phyloP scores from a whole-genome alignment of 2,329 filamentous ascomycete species.

The Fusarium temperatum region DNA sequence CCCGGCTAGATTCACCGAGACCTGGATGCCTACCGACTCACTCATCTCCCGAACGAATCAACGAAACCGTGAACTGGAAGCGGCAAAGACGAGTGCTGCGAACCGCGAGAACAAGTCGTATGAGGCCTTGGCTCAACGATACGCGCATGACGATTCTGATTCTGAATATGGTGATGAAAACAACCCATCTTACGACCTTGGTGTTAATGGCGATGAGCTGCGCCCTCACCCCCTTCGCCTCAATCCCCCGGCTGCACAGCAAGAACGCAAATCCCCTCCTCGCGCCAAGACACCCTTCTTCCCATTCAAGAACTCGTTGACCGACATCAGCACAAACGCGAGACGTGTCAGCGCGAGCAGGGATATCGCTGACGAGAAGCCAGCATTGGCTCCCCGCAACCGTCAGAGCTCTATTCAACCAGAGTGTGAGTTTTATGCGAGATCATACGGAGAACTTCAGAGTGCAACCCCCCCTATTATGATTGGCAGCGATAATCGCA shows the following conservation, averaged over 20 bases:
- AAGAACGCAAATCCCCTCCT: slow-evolving; percentile 19
- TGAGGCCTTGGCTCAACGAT: slow-evolving; percentile 56
- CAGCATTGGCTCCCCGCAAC: slow-evolving; percentile 38
- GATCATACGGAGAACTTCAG: slow-evolving; percentile 68
- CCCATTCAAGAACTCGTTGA: slow-evolving; percentile 47
- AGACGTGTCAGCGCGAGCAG: slow-evolving; percentile 54
- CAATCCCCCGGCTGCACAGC: slow-evolving; percentile 52
- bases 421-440: slow-evolving; percentile 60
- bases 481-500: slow-evolving; percentile 59
- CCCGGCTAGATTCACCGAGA: slow-evolving; percentile 60
- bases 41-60: slow-evolving; percentile 64
- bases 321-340: slow-evolving; percentile 57
- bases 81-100: slow-evolving; percentile 46
- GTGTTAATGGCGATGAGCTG: slow-evolving; percentile 39
- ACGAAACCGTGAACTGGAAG: slow-evolving; percentile 56
- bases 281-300: slow-evolving; percentile 35
- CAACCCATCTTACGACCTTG: slow-evolving; percentile 40
- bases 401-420: slow-evolving; percentile 58
- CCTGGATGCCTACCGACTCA: slow-evolving; percentile 64
- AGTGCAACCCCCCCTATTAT: slow-evolving; percentile 63
- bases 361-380: slow-evolving; percentile 57
- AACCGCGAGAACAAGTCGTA: slow-evolving; percentile 53
- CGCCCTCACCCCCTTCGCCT: slow-evolving; percentile 64
- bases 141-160: slow-evolving; percentile 54
- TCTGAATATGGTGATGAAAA: slow-evolving; percentile 53